Conservation (phyloP, 192 early-diverging fungal species). For the Lobosporangium transversale region DNA sequence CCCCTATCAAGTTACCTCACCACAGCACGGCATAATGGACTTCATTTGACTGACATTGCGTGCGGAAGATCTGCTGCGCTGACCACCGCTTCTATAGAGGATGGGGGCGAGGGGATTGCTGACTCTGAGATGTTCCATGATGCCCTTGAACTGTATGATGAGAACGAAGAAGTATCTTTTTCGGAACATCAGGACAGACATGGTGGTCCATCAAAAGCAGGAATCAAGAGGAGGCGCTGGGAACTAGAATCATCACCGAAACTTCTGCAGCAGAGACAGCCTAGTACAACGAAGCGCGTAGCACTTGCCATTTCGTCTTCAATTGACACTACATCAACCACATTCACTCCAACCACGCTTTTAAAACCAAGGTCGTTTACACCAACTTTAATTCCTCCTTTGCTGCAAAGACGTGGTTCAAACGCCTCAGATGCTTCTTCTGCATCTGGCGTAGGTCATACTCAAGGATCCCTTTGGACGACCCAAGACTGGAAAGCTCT, state of each 20-base stretch:
- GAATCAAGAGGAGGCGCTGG: conserved; percentile 13
- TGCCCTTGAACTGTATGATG: conserved; percentile 5
- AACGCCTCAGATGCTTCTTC: conserved; percentile 2
- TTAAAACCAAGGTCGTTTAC: conserved; percentile 19
- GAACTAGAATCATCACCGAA: conserved; percentile 4
- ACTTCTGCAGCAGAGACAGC: conserved; percentile 10
- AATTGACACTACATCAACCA: not conserved
- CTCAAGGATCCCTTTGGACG: conserved; percentile 9
- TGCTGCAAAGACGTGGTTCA: not conserved
- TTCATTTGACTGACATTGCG: not conserved
- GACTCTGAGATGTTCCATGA: conserved; percentile 30
- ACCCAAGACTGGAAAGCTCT: conserved; percentile 29
- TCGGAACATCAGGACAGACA: not conserved
- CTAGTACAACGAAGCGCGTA: conserved; percentile 11
- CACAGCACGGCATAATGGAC: not conserved
- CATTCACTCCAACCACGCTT: not conserved
- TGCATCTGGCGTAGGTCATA: not conserved
- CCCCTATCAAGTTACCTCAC: conserved; percentile 27
- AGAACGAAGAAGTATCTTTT: not conserved
- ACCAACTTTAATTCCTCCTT: not conserved
- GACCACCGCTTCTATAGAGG: not conserved
- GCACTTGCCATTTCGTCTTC: not conserved
- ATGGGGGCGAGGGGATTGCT: conserved; percentile 6
- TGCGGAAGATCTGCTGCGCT: not conserved
- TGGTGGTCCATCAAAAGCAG: not conserved